Percentiles rank a stretch among this genome's conserved stretches.
phyloP scores from a whole-genome alignment of 2,329 filamentous ascomycete genomes.

The Beauveria pseudobassiana region DNA sequence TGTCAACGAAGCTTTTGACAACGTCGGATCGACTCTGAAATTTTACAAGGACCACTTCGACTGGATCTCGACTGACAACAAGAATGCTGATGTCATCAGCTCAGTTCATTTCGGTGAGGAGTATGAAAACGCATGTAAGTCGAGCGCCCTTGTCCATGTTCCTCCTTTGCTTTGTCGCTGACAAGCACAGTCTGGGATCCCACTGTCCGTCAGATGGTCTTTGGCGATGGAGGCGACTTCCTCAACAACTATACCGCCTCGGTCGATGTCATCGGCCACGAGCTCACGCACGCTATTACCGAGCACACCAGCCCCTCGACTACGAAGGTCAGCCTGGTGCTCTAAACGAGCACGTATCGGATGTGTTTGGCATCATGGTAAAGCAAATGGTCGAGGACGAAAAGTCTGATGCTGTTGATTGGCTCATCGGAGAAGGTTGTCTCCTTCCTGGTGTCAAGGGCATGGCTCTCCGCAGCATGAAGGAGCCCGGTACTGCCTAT shows the following conservation, averaged over 20 bases:
- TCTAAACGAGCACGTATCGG: slow-evolving; percentile 49
- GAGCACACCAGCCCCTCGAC: slow-evolving; percentile 40
- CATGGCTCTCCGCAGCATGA: slow-evolving; percentile 46
- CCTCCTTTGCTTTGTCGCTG: no score
- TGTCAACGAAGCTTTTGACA: slow-evolving; percentile 43
- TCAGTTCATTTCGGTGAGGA: slow-evolving; percentile 44
- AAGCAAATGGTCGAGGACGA: slow-evolving; percentile 44
- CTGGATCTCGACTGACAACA: slow-evolving; percentile 46
- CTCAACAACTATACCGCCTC: slow-evolving; percentile 43
- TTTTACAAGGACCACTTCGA: slow-evolving; percentile 43
- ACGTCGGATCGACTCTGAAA: slow-evolving; percentile 39
- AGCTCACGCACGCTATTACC: slow-evolving; percentile 48
- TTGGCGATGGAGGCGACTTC: slow-evolving; percentile 46
- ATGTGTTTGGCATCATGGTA: slow-evolving; percentile 50
- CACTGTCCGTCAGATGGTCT: slow-evolving; percentile 43
- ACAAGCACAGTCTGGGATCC: slow-evolving; percentile 38
- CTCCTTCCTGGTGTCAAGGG: slow-evolving; percentile 44
- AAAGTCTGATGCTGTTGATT: slow-evolving; percentile 39
- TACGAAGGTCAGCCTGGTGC: slow-evolving; percentile 47
- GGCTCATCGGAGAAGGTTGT: slow-evolving; percentile 47
- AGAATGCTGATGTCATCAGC: slow-evolving; percentile 40
- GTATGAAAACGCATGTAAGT: slow-evolving; percentile 45
- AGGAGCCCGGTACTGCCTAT: slow-evolving; percentile 45
- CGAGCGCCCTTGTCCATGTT: background rate
- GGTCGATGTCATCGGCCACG: slow-evolving; percentile 50